Conservation (phyloP, 2,329 filamentous ascomycete species). For the Penicillium vulpinum region DNA sequence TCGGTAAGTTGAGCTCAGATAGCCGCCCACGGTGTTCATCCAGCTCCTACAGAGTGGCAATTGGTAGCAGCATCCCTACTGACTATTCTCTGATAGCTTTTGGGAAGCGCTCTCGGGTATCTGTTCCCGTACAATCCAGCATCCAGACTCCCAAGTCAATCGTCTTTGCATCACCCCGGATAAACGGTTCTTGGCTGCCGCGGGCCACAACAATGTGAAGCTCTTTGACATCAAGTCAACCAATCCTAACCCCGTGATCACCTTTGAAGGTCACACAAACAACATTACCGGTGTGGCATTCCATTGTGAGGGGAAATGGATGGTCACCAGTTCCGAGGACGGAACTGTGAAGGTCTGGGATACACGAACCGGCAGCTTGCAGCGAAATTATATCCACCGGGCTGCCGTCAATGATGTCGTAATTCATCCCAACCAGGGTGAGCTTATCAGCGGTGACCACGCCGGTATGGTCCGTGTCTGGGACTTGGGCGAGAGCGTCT, state of each 20-base stretch:
- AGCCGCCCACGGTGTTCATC: neutral
- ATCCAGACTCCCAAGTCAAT: constrained; percentile 97
- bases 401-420: constrained; percentile 94
- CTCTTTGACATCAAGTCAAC: constrained; percentile 98
- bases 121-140: constrained; percentile 95
- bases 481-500: constrained; percentile 96
- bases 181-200: constrained; percentile 88
- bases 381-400: constrained; percentile 89
- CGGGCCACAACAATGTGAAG: constrained; percentile 83
- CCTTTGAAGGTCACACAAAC: constrained; percentile 91
- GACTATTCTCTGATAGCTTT: constrained; percentile 60
- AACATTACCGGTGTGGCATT: constrained; percentile 97
- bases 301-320: constrained; percentile 99
- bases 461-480: constrained; percentile 91
- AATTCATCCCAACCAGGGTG: constrained; percentile 98
- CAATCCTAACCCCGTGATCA: constrained; percentile 90
- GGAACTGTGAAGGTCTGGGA: constrained; percentile 98
- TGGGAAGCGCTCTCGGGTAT: constrained; percentile 98
- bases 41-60: neutral
- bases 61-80: neutral
- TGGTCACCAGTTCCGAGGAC: constrained; percentile 97
- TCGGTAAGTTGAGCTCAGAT: constrained; percentile 51
- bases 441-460: constrained; percentile 94
- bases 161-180: constrained; percentile 97
- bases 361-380: constrained; percentile 78